Evolutionary conservation across 495 filamentous ascomycete genomes (phyloP).

Genomic region (Annulohypoxylon maeteangense): DNA sequence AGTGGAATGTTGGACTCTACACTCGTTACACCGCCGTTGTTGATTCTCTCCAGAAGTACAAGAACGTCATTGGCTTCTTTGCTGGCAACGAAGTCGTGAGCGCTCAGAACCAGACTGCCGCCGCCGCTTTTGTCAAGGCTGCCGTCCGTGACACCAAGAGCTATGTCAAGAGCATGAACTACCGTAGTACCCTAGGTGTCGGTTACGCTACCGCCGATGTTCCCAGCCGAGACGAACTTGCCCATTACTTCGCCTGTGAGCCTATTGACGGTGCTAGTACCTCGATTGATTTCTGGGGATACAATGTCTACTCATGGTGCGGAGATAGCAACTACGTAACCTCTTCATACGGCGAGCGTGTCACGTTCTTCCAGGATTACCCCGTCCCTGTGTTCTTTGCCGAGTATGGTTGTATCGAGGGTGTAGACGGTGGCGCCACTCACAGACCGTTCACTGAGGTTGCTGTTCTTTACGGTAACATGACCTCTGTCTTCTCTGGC

Average conservation of each 20-base stretch:
- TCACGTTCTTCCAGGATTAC: constrained; percentile 86
- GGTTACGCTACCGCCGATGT: constrained; percentile 92
- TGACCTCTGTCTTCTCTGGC: constrained; percentile 86
- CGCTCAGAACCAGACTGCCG: constrained; percentile 77
- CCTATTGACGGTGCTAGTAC: constrained; percentile 59
- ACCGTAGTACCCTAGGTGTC: constrained; percentile 72
- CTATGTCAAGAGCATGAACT: constrained; percentile 80
- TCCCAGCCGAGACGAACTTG: constrained; percentile 77
- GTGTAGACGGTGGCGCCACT: constrained; percentile 57
- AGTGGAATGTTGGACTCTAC: constrained; percentile 80
- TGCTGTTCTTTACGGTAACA: constrained; percentile 74
- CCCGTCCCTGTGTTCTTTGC: constrained; percentile 95
- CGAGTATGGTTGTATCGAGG: constrained; percentile 91
- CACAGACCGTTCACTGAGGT: constrained; percentile 88
- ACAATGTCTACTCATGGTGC: constrained; percentile 99
- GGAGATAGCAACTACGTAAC: constrained; percentile 74
- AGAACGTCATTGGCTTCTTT: constrained; percentile 94
- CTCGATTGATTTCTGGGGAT: constrained; percentile 94
- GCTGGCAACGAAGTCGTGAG: constrained; percentile 97
- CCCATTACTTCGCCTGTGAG: constrained; percentile 93
- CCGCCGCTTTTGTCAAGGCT: constrained; percentile 94
- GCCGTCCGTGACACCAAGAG: constrained; percentile 94
- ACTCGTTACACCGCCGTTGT: constrained; percentile 83
- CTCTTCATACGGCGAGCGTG: constrained; percentile 82
- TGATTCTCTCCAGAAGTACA: constrained; percentile 79